Evolutionary conservation across 257 asterid species (phyloP).

Genomic region (Lithospermum erythrorhizon): DNA sequence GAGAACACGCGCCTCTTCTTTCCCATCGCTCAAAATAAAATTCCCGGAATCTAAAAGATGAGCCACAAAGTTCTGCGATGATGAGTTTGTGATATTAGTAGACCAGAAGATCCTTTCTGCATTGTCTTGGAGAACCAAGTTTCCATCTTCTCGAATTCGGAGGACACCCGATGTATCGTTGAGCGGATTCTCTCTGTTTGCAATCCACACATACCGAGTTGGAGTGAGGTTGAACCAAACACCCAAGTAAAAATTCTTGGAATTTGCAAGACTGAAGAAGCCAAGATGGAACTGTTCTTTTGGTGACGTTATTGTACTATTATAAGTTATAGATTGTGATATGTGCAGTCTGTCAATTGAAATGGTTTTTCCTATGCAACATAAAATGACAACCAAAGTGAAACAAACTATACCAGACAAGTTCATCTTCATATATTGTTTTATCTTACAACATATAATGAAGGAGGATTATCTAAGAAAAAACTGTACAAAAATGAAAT

Average conservation of each 20-base stretch:
- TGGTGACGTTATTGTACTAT: slow-evolving; percentile 2
- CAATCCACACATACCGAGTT: slow-evolving; percentile 2
- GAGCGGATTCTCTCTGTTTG: slow-evolving; percentile 2
- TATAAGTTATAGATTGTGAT: background rate
- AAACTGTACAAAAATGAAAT: no score
- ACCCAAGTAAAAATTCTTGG: slow-evolving; percentile 8
- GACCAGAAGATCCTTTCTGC: background rate
- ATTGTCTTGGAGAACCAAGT: background rate
- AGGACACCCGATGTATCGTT: slow-evolving; percentile 4
- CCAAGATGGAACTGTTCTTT: slow-evolving; percentile 10
- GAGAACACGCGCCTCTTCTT: background rate
- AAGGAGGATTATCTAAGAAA: background rate
- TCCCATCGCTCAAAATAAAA: slow-evolving; percentile 2
- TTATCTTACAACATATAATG: background rate
- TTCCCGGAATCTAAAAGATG: slow-evolving; percentile 4
- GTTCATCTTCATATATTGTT: background rate
- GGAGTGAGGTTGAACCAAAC: slow-evolving; percentile 9
- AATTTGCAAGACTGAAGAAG: slow-evolving; percentile 10
- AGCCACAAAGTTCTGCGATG: background rate
- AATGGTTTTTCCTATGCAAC: background rate
- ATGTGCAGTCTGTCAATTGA: background rate
- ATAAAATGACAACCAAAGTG: background rate
- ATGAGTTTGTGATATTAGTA: background rate
- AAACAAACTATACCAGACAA: background rate
- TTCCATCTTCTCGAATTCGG: background rate